phyloP scores from a whole-genome alignment of 23 red algal species.

The Pyropia haitanensis region DNA sequence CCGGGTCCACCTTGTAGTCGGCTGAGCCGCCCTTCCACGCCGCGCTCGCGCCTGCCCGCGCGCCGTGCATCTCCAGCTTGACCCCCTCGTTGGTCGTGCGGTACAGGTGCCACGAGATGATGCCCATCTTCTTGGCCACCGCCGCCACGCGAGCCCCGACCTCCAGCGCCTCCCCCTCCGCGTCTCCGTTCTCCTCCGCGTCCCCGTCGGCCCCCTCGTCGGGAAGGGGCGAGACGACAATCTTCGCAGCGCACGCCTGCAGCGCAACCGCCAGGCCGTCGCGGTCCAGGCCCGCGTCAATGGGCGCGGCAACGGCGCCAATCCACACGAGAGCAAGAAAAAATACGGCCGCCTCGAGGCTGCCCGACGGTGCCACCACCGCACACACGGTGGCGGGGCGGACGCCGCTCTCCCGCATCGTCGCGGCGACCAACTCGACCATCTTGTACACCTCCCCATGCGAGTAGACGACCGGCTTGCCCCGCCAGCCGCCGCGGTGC shows the following conservation, averaged over 20 bases:
- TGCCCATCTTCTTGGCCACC: not conserved
- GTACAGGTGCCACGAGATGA: not conserved
- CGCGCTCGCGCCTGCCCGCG: not conserved
- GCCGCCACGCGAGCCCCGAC: not conserved
- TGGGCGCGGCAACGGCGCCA: not conserved
- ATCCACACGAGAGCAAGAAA: not conserved
- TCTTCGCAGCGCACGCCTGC: not conserved
- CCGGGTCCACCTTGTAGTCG: not conserved
- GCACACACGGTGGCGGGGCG: not conserved
- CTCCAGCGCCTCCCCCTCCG: constrained; percentile 12
- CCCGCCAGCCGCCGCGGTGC: constrained; percentile 16
- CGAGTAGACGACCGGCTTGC: not conserved
- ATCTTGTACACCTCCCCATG: constrained; percentile 1
- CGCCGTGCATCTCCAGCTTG: not conserved
- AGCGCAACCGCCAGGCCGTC: not conserved
- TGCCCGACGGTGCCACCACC: not conserved
- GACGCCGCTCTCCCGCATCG: not conserved
- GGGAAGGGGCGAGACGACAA: not conserved
- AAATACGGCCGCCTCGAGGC: constrained; percentile 2
- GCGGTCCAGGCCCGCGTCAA: not conserved
- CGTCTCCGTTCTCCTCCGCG: not conserved
- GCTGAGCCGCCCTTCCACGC: not conserved
- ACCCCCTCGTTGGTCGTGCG: not conserved
- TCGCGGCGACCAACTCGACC: not conserved
- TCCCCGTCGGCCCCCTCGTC: not conserved